Evolutionary conservation across 78 protist species (phyloP).

Genomic region (Monosiga brevicollis): DNA sequence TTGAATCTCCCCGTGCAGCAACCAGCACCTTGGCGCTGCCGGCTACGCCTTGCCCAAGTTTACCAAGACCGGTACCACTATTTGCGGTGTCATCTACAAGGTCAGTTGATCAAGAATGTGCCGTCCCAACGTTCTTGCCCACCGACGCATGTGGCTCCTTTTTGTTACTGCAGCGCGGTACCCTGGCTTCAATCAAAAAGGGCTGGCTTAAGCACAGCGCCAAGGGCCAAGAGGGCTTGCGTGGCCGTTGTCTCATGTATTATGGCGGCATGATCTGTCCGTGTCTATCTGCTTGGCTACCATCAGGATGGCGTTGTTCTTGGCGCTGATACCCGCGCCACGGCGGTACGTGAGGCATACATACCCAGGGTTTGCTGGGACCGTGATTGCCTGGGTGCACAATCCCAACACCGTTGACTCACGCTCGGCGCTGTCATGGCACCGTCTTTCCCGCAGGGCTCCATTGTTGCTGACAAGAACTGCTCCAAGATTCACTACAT

Average conservation of each 20-base stretch:
- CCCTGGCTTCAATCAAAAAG: no score
- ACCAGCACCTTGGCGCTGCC: neutral
- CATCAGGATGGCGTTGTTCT: conserved; percentile 86
- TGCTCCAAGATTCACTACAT: conserved; percentile 98
- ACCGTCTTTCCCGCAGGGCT: conserved; percentile 42
- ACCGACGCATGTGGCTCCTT: no score
- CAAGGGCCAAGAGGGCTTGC: no score
- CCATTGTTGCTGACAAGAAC: conserved; percentile 96
- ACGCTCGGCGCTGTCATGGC: no score
- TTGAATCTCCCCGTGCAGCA: neutral
- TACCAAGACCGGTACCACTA: conserved; percentile 98
- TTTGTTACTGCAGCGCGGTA: no score
- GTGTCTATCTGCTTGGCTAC: neutral
- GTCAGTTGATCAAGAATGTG: conserved; percentile 6
- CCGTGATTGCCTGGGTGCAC: no score
- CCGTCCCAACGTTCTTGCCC: no score
- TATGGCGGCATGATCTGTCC: neutral
- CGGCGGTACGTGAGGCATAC: conserved; percentile 44
- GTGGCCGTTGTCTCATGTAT: no score
- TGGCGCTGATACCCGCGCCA: conserved; percentile 98
- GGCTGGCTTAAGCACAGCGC: no score
- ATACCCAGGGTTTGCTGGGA: no score
- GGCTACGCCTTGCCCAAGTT: conserved; percentile 30
- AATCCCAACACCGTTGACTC: no score
- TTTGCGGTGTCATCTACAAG: conserved; percentile 86